Base-by-base conservation (phyloP, 1,284 basidiomycete genomes). In the Fomitopsis betulina region DNA sequence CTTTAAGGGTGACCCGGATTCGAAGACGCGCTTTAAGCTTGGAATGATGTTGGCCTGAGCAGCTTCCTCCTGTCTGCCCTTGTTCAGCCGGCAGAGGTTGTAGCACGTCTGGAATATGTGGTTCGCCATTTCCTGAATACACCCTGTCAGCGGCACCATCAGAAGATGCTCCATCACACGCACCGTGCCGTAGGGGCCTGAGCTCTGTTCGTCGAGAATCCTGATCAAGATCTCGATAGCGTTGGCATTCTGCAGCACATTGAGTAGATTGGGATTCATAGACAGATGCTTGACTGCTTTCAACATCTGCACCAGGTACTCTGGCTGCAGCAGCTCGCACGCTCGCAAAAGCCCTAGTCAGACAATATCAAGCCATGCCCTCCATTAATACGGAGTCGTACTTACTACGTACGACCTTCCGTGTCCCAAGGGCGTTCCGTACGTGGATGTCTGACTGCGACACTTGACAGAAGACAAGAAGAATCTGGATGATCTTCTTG, bases 271-370 rank as follows among this genome's bases (percentile, higher is more conserved):
- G 0, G 94, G 83, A 60, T 90, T 93, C 85, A 97, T 98, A 3
- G 95, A 96, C 2, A 98, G 78, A 70, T 98, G 96, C 71, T 98
- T 98, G 70, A 98, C 86, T 1, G 94, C 93, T 75, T 97, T 98
- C 64, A 98, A 84, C 78, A 96, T 87, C 30, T 89, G 84, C 2
- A 95, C 90, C 19, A 98, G 80, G 63, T 93, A 87, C 58, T 93
- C 89, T 12, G 91, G 87, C 53, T 94, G 89, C 10, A 96, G 80
- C 8, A 91, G 73, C 64, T 92, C 87, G 71, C 93, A 93, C 15
- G 93, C 91, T 49, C 92, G 84, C 62, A 97, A 75, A 37, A 96
- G 70, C 25, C 94, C 94, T 95, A 55, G 4, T 10, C 25, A 8
- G 2, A 45, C 12, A 23, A n/a, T 7, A 21, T 56, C 15, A 54